Conservation (phyloP, 169 alveolate genomes). For the Cystoisospora suis region DNA sequence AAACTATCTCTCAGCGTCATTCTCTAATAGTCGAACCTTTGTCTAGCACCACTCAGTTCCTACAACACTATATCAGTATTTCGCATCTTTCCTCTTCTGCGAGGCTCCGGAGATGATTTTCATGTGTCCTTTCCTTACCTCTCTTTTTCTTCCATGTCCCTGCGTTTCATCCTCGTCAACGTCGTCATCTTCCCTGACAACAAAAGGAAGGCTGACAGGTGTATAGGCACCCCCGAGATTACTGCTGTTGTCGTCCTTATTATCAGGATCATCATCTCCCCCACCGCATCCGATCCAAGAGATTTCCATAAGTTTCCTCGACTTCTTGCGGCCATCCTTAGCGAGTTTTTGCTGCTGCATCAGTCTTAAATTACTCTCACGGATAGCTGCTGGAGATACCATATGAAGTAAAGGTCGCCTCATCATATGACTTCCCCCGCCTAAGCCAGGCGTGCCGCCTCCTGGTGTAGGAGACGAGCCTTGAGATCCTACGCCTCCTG, state of each 20-base stretch:
- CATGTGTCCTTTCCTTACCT: background rate
- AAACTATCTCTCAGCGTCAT: too few relatives aligned
- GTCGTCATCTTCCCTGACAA: conserved; percentile 11
- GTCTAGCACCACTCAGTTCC: too few relatives aligned
- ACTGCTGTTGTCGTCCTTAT: background rate
- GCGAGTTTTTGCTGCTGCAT: background rate
- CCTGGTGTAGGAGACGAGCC: too few relatives aligned
- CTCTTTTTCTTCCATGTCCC: background rate
- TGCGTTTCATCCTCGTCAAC: background rate
- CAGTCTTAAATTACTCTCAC: conserved; percentile 2
- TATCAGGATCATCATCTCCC: background rate
- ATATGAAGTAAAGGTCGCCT: conserved; percentile 5
- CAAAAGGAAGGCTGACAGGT: conserved; percentile 16
- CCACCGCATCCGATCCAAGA: background rate
- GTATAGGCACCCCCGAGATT: background rate
- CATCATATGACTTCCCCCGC: too few relatives aligned
- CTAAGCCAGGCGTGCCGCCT: too few relatives aligned
- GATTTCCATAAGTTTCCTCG: background rate
- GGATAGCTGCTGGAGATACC: background rate
- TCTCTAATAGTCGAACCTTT: too few relatives aligned
- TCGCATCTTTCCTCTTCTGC: too few relatives aligned
- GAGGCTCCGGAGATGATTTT: too few relatives aligned
- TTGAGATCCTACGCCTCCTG: too few relatives aligned
- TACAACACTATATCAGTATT: too few relatives aligned
- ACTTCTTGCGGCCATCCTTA: conserved; percentile 12